These are phyloP conservation scores for Pythium utonaiense DNA, from an alignment of 352 stramenopile species.

Conservation along the genomic window DNA sequence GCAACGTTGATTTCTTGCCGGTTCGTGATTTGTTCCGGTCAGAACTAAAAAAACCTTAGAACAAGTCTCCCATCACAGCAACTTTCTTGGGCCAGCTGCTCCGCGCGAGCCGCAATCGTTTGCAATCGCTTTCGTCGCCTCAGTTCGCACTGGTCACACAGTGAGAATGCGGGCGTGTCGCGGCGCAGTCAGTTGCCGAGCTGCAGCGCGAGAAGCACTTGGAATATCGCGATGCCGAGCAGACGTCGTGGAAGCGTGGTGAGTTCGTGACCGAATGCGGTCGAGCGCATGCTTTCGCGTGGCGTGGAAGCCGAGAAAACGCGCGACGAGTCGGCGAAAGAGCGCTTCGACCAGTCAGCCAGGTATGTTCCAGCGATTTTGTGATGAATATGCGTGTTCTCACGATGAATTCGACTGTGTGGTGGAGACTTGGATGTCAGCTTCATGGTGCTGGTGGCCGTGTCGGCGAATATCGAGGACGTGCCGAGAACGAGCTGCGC, in stretches of 20 bases:
- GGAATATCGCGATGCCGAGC: conserved; percentile 3
- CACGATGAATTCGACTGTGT: not conserved
- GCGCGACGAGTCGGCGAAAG: not conserved
- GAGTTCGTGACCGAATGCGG: not conserved
- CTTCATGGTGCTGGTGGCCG: not conserved
- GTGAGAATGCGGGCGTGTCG: conserved; percentile 12
- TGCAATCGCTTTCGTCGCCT: not conserved
- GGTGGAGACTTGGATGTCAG: conserved; percentile 4
- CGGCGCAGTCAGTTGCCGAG: not conserved
- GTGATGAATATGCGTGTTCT: not conserved
- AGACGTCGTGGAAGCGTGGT: not conserved
- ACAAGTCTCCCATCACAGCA: not conserved
- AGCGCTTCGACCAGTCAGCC: not conserved
- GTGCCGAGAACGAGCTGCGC: conserved; percentile 1
- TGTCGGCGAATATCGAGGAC: not conserved
- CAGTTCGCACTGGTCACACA: conserved; percentile 17
- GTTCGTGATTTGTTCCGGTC: not conserved
- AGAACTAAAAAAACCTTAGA: conserved; percentile 1
- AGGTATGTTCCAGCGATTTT: not conserved
- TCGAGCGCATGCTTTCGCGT: not conserved
- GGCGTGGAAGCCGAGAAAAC: not conserved
- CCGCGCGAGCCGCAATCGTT: not conserved
- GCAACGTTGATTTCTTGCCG: not conserved
- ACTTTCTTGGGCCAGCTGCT: conserved; percentile 3
- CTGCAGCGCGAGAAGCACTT: not conserved